A percentile compares a stretch with the other conserved stretches of the same genome.
phyloP scores from a whole-genome alignment of 2,329 filamentous ascomycete species.

The Aureobasidium pullulans region DNA sequence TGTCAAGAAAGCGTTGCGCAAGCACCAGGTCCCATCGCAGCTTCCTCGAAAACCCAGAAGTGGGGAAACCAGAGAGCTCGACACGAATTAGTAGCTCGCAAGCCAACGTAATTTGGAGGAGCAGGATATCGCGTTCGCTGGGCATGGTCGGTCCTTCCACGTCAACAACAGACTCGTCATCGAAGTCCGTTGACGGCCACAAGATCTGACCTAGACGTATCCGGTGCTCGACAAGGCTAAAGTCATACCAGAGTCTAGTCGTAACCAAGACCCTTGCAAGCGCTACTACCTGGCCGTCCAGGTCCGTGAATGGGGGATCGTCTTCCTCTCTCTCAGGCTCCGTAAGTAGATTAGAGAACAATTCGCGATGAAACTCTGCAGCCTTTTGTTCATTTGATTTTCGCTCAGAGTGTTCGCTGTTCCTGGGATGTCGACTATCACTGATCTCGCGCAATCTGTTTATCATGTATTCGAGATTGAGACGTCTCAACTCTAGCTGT shows the following conservation, averaged over 20 bases:
- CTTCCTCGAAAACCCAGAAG: slow-evolving; percentile 39
- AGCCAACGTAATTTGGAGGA: slow-evolving; percentile 48
- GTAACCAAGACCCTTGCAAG: slow-evolving; percentile 36
- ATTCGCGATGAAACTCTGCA: slow-evolving; percentile 22
- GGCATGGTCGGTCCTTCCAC: slow-evolving; percentile 23
- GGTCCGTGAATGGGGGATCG: slow-evolving; percentile 12
- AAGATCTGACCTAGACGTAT: slow-evolving; percentile 39
- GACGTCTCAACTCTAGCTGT: slow-evolving; percentile 20
- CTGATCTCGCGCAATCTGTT: slow-evolving; percentile 21
- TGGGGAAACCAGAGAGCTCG: slow-evolving; percentile 25
- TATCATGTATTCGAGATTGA: slow-evolving; percentile 19
- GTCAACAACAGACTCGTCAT: slow-evolving; percentile 24
- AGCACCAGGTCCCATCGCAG: slow-evolving; percentile 51
- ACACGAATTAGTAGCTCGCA: slow-evolving; percentile 49
- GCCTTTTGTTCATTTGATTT: slow-evolving; percentile 16
- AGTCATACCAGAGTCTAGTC: slow-evolving; percentile 40
- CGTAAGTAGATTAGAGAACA: slow-evolving; percentile 23
- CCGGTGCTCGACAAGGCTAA: slow-evolving; percentile 40
- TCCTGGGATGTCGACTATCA: slow-evolving; percentile 12
- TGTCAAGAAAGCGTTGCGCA: slow-evolving; percentile 46
- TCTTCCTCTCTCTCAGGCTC: slow-evolving; percentile 1
- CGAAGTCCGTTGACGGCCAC: slow-evolving; percentile 30
- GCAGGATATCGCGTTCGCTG: slow-evolving; percentile 44
- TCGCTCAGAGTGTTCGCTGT: neutral
- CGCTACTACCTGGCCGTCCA: slow-evolving; percentile 40